Conservation (phyloP, 2,329 filamentous ascomycete genomes). For the Hypoxylon sp. region DNA sequence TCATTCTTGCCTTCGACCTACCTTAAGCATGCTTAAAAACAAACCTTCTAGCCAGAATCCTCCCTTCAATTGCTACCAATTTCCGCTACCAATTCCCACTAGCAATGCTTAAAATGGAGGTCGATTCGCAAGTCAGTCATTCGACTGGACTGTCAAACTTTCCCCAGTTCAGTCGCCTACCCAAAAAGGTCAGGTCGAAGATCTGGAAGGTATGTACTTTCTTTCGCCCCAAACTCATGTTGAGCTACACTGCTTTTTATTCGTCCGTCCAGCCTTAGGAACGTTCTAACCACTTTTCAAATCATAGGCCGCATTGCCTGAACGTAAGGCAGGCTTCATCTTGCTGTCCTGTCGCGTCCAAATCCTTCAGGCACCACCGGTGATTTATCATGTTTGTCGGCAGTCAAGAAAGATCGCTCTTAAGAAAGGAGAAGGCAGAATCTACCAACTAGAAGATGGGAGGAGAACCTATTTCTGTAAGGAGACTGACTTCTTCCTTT, state of each 20-base stretch:
- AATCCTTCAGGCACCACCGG: conserved; percentile 9
- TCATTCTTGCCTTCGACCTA: too few relatives aligned
- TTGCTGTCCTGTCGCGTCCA: background rate
- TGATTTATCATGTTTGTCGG: conserved; percentile 7
- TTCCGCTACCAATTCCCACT: too few relatives aligned
- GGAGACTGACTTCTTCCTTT: conserved; percentile 19
- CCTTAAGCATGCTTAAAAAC: too few relatives aligned
- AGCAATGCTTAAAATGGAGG: background rate
- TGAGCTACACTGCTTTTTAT: background rate
- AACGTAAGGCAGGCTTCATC: background rate
- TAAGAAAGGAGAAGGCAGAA: background rate
- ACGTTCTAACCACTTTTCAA: background rate
- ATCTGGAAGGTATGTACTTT: conserved; percentile 22
- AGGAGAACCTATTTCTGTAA: conserved; percentile 16
- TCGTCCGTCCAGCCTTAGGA: background rate
- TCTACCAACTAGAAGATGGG: conserved; percentile 19
- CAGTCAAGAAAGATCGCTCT: conserved; percentile 5
- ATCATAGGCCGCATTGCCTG: background rate
- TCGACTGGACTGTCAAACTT: background rate
- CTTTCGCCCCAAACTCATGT: background rate
- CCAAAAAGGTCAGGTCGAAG: background rate
- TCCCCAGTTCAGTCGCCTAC: background rate
- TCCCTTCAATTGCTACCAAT: too few relatives aligned
- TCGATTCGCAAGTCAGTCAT: background rate
- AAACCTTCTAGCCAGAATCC: too few relatives aligned